phyloP scores from a whole-genome alignment of 2,329 filamentous ascomycete genomes.

The Lomentospora prolificans region DNA sequence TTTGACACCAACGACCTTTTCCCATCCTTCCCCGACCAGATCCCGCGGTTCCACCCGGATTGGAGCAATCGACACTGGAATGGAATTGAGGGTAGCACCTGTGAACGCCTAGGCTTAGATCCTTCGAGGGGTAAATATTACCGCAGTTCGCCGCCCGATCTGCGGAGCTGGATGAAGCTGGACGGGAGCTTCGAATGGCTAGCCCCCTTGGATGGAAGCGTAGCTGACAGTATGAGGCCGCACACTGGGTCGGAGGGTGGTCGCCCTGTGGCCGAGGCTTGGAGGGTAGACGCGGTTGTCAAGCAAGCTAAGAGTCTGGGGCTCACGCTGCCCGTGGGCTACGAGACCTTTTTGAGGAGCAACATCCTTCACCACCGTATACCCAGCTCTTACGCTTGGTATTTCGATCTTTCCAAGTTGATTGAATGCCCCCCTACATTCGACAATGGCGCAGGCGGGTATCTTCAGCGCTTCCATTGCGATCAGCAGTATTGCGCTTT shows the following conservation, averaged over 20 bases:
- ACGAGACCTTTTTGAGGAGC: slow-evolving; percentile 7
- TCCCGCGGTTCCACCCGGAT: background rate
- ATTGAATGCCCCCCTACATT: background rate
- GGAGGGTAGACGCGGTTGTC: background rate
- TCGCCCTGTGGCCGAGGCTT: background rate
- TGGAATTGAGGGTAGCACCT: background rate
- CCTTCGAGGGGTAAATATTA: background rate
- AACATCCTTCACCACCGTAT: slow-evolving; percentile 1
- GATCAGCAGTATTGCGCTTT: slow-evolving; percentile 7
- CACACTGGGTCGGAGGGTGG: background rate
- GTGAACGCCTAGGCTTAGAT: background rate
- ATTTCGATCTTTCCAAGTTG: background rate
- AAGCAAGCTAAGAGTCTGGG: background rate
- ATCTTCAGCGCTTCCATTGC: slow-evolving; percentile 5
- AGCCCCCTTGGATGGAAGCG: background rate
- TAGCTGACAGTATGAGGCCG: background rate
- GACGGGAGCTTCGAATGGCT: slow-evolving; percentile 9
- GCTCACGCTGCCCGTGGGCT: slow-evolving; percentile 3
- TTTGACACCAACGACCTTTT: background rate
- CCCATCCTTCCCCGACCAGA: slow-evolving; percentile 1
- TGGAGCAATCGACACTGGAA: background rate
- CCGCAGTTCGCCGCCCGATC: slow-evolving; percentile 7
- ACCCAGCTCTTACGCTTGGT: slow-evolving; percentile 3
- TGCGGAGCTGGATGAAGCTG: slow-evolving; percentile 4
- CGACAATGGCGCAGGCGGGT: slow-evolving; percentile 3